Evolutionary conservation across 2,329 filamentous ascomycete genomes (phyloP), one percentile per base, ranked within the genome.

Genomic region (Apiospora pterosperma): DNA sequence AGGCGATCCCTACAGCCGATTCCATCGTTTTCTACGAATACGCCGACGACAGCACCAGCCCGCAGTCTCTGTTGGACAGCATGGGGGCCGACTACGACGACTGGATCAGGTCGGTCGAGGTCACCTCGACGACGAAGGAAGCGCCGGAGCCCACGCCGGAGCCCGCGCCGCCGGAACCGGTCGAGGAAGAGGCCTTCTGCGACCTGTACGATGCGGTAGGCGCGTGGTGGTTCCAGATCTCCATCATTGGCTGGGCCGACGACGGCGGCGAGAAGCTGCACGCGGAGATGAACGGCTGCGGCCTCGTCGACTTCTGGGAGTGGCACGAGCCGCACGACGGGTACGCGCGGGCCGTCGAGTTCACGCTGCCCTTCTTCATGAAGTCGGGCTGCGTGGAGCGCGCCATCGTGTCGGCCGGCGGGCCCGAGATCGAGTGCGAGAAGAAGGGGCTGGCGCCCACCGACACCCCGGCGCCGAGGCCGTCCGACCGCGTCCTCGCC

Each of bases 361-460:
- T 73, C 62, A 67, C 67, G 62, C 65, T 73, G 25, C 69, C 69
- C 19, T 66, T 69, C 60, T 55, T 70, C 36, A 70, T 73, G 38
- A 72, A 72, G 62, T 60, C 36, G 12, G 72, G 72, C 12, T 74
- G 72, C 62, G 70, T 74, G 28, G 71, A 73, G 66, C 67, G 70
- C 31, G 72, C 72, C 31, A 72, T 74, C 41, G 66, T 65, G 34
- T 72, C 70, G 4, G 71, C 70, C 2, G 71, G 71, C 16, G 72
- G 72, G 19, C 71, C 70, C 16, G 66, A 67, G 61, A 59, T 72
- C 55, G 67, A 67, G 31, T 73, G 71, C 55, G 19, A 61, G 14
- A 44, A 59, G 34, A 38, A 48, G 21, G 62, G 59, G 28, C 7
- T 28, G 38, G 48, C 12, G n/a, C 55, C 55, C 25, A n/a, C n/a